Evolutionary conservation across 1,139 yeast genomes (phyloP).

Genomic region (Yamadazyma sp.): DNA sequence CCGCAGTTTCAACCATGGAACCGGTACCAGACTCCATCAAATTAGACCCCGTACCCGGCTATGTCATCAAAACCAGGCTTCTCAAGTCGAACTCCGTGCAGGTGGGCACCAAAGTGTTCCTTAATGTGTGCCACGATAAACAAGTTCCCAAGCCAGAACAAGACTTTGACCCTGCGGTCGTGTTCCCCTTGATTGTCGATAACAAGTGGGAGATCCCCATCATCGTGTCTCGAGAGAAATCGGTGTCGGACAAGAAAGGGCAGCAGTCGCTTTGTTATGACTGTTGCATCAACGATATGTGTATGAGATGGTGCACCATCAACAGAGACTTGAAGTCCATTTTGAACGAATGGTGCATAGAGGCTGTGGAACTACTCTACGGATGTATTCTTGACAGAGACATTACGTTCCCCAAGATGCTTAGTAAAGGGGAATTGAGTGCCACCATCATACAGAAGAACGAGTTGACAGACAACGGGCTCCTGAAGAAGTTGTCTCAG

Average conservation of each 20-base stretch:
- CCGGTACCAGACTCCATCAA: conserved; percentile 20
- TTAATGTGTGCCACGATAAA: conserved; percentile 69
- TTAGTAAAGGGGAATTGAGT: conserved; percentile 54
- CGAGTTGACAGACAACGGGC: conserved; percentile 31
- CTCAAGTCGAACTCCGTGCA: conserved; percentile 25
- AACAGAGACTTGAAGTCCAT: conserved; percentile 51
- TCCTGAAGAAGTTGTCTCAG: conserved; percentile 32
- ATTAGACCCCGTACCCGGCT: conserved; percentile 54
- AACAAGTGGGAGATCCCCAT: conserved; percentile 87
- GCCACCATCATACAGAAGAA: conserved; percentile 32
- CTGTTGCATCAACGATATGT: conserved; percentile 65
- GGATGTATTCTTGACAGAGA: conserved; percentile 41
- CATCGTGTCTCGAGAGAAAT: conserved; percentile 55
- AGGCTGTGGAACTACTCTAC: conserved; percentile 58
- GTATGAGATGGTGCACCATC: conserved; percentile 62
- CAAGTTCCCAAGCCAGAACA: conserved; percentile 56
- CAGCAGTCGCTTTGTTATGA: conserved; percentile 64
- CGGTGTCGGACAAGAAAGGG: conserved; percentile 72
- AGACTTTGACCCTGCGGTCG: conserved; percentile 54
- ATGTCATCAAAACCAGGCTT: conserved; percentile 63
- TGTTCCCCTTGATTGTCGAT: conserved; percentile 66
- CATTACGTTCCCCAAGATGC: conserved; percentile 60
- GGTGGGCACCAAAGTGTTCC: conserved; percentile 64
- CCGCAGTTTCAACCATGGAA: no score
- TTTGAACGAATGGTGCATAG: conserved; percentile 63